These are phyloP conservation scores for Lasiosphaeris hirsuta DNA, from an alignment of 495 filamentous ascomycete species.

Conservation along the genomic window DNA sequence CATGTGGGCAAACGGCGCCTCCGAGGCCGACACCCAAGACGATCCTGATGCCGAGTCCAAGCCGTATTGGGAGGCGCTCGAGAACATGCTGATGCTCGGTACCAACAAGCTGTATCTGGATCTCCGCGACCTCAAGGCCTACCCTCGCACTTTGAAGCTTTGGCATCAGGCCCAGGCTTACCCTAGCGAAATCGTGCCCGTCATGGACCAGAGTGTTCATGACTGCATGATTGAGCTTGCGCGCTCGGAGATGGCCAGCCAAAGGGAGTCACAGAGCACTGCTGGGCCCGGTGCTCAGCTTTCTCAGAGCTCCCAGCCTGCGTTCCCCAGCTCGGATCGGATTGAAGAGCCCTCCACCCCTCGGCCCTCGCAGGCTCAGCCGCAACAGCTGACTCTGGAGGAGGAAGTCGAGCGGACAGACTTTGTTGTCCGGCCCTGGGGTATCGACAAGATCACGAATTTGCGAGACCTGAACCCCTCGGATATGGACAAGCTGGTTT, in stretches of 20 bases:
- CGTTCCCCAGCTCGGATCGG: constrained; percentile 71
- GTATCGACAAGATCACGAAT: constrained; percentile 82
- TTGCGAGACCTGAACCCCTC: constrained; percentile 93
- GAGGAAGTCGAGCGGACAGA: constrained; percentile 64
- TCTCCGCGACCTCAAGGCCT: constrained; percentile 83
- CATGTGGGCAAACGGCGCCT: constrained; percentile 79
- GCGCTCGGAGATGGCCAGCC: constrained; percentile 70
- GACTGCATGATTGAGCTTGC: constrained; percentile 91
- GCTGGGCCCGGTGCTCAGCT: constrained; percentile 32
- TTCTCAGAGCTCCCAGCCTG: constrained; percentile 65
- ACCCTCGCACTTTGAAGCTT: constrained; percentile 85
- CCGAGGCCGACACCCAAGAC: constrained; percentile 66
- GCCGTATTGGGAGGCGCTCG: constrained; percentile 81
- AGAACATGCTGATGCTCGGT: constrained; percentile 84
- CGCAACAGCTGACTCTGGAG: constrained; percentile 39
- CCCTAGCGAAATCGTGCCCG: constrained; percentile 89
- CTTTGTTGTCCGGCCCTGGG: constrained; percentile 86
- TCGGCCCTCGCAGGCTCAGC: constrained; percentile 23
- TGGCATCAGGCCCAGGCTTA: constrained; percentile 94
- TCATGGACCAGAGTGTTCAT: constrained; percentile 93
- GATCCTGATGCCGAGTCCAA: constrained; percentile 62
- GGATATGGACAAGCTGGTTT: constrained; percentile 94
- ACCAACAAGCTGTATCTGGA: constrained; percentile 83
- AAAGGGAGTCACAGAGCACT: constrained; percentile 56
- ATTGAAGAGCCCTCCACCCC: constrained; percentile 46